A percentile compares a stretch with the other conserved stretches of the same genome.
phyloP scores from a whole-genome alignment of 805 yeast species.

The Candida nanaspora region DNA sequence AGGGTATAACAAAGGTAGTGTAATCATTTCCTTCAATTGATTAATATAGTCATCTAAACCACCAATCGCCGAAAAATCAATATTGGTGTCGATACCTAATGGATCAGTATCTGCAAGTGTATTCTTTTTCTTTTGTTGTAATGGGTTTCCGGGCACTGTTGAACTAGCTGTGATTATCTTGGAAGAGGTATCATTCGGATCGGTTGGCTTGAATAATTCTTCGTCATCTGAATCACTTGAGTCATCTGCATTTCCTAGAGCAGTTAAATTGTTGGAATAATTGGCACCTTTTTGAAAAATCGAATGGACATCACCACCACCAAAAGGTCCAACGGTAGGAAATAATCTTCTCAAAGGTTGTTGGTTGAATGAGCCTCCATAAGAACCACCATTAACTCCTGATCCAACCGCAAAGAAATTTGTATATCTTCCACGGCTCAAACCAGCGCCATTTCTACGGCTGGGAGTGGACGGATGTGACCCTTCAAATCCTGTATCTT shows the following conservation, averaged over 20 bases:
- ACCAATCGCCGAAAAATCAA: slow-evolving; percentile 72
- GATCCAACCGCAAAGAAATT: slow-evolving; percentile 15
- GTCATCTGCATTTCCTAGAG: slow-evolving; percentile 27
- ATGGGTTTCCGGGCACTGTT: neutral
- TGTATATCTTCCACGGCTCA: slow-evolving; percentile 3
- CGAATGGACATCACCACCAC: slow-evolving; percentile 88
- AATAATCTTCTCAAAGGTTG: slow-evolving; percentile 62
- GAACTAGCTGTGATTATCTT: slow-evolving; percentile 6
- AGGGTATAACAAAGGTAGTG: slow-evolving; percentile 86
- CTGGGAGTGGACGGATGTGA: slow-evolving; percentile 9
- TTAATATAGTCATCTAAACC: slow-evolving; percentile 87
- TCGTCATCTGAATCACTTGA: slow-evolving; percentile 44
- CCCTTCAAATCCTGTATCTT: slow-evolving; percentile 2
- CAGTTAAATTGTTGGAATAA: slow-evolving; percentile 22
- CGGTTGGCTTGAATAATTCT: slow-evolving; percentile 26
- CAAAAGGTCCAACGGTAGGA: slow-evolving; percentile 96
- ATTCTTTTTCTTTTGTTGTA: slow-evolving; percentile 41
- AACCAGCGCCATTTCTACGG: slow-evolving; percentile 8
- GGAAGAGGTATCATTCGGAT: slow-evolving; percentile 22
- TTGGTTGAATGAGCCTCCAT: slow-evolving; percentile 28
- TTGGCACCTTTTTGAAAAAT: slow-evolving; percentile 59
- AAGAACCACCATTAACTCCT: slow-evolving; percentile 28
- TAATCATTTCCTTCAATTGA: slow-evolving; percentile 95
- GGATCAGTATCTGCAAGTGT: slow-evolving; percentile 88
- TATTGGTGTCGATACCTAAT: slow-evolving; percentile 63